Base-by-base conservation (phyloP, 2,329 filamentous ascomycete species). In the Beauveria australis region DNA sequence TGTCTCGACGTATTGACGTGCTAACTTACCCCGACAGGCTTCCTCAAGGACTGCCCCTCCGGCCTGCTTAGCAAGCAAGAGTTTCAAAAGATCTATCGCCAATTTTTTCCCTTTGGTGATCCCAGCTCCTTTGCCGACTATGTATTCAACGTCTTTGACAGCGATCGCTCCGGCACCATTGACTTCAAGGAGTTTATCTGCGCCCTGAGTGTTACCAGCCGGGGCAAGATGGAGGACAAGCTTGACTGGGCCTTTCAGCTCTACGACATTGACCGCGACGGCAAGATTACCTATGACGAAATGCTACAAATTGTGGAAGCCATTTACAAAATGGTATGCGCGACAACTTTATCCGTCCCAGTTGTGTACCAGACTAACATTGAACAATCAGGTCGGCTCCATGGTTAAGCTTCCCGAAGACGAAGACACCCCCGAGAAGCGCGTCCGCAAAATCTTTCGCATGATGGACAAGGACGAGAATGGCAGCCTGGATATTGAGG, bases 381-480 rank as follows among this genome's bases (percentile, higher is more conserved):
- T 18, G 12, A 16, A 6, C 10, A 19, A 46, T 33, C 67, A 97
- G 92, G 92, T 97, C 70, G 94, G 94, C 66, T 96, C 92, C 57
- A 99, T 99, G 94, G 94, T 99, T 69, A 97, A 97, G 77, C 83
- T 99, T 49, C 94, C 94, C 57, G 92, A 97, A 75, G 94, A 99
- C 77, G 94, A 99, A 79, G 93, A 99, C 77, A 99, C 94, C 61
- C 94, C 94, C 19, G 93, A 97, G 81, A 99, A 99, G 81, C 89
- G 94, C 65, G 94, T 99, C 64, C 87, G 83, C 76, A 99, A 99
- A 82, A 97, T 99, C 75, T 99, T 99, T 82, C 84, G 89, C 70
- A 97, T 97, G 94, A 99, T 99, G 94, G 94, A 99, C 81, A 99
- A 99, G 83, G 94, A 99, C 74, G 93, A 97, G 79, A 97, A 97